Conservation (phyloP, 306 rosid genomes). For the Gastrolobium villosum region DNA sequence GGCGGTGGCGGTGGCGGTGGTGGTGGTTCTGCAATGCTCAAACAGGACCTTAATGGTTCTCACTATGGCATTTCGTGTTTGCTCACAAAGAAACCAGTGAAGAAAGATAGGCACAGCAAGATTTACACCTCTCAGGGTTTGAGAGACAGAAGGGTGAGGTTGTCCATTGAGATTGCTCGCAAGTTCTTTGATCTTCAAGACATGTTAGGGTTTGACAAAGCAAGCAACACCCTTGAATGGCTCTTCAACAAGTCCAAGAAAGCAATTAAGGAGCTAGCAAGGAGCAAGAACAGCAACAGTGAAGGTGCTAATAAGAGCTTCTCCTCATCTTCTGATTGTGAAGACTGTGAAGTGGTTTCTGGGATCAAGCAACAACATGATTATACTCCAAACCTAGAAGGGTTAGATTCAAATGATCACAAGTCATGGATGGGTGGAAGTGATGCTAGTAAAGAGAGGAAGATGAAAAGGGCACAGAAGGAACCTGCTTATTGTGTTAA, state of each 20-base stretch:
- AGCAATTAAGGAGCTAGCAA: constrained; percentile 68
- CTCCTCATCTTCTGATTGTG: constrained; percentile 56
- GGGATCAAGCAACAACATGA: constrained; percentile 42
- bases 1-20: background rate
- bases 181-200: constrained; percentile 98
- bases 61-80: constrained; percentile 49
- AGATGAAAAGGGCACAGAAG: constrained; percentile 49
- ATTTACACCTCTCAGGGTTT: constrained; percentile 92
- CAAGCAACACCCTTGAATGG: constrained; percentile 97
- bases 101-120: constrained; percentile 94
- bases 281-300: constrained; percentile 43
- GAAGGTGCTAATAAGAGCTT: constrained; percentile 31
- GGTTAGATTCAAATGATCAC: constrained; percentile 31
- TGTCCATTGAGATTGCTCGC: constrained; percentile 83
- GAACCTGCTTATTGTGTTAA: constrained; percentile 26
- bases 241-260: constrained; percentile 76
- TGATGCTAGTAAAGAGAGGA: constrained; percentile 37
- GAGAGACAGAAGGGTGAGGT: constrained; percentile 88
- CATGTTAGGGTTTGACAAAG: constrained; percentile 94
- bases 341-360: constrained; percentile 47
- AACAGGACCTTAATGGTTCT: constrained; percentile 34
- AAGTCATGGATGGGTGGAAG: background rate
- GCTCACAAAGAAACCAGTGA: constrained; percentile 50
- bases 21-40: constrained; percentile 33
- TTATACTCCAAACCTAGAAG: constrained; percentile 29